phyloP scores from a whole-genome alignment of 78 protist species.

The Cavenderia fasciculata region DNA sequence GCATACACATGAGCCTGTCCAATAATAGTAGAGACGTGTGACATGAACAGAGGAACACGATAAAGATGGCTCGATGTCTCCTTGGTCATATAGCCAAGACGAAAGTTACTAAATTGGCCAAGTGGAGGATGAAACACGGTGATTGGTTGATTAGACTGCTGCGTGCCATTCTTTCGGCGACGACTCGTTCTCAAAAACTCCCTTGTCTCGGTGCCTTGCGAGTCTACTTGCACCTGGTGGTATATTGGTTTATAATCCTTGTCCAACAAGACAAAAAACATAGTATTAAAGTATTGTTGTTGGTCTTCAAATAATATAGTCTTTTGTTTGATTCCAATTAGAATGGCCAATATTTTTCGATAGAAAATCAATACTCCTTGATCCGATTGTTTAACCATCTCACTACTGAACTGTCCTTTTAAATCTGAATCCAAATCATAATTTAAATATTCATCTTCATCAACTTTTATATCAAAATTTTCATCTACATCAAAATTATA shows the following conservation, averaged over 20 bases:
- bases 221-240: not conserved
- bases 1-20: not conserved
- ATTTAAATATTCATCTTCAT: not conserved
- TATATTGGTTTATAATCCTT: not conserved
- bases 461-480: not conserved
- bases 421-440: constrained; percentile 21
- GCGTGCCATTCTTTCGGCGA: too few relatives aligned
- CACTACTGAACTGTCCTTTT: not conserved
- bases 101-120: not conserved
- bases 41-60: constrained; percentile 3
- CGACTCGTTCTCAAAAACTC: not conserved
- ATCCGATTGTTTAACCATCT: not conserved
- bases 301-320: not conserved
- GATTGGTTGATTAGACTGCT: too few relatives aligned
- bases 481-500: not conserved
- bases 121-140: not conserved
- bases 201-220: not conserved
- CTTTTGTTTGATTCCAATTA: not conserved
- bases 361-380: not conserved
- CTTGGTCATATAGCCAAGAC: constrained; percentile 4
- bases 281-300: not conserved
- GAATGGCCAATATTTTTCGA: constrained; percentile 4
- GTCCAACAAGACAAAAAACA: not conserved
- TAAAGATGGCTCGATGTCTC: not conserved
- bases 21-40: not conserved